phyloP scores from a whole-genome alignment of 2,329 filamentous ascomycete genomes.

The Claviceps africana region DNA sequence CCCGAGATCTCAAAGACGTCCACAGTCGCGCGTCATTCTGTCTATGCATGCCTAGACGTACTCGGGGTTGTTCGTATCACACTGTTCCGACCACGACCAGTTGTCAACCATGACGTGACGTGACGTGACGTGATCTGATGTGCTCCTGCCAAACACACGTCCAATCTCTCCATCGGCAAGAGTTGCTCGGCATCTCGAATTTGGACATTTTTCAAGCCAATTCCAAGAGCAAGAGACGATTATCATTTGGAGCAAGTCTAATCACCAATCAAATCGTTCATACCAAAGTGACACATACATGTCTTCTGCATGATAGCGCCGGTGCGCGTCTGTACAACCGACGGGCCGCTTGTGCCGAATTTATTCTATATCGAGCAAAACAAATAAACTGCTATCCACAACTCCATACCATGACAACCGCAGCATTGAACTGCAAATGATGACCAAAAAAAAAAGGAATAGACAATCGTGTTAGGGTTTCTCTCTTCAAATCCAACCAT shows the following conservation, averaged over 20 bases:
- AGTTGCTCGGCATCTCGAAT: background rate
- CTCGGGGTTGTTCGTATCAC: too few relatives aligned
- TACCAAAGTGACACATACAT: background rate
- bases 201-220: too few relatives aligned
- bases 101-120: background rate
- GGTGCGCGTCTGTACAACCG: background rate
- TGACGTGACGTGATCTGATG: background rate
- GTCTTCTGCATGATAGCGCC: background rate
- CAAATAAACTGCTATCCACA: background rate
- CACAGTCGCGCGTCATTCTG: too few relatives aligned
- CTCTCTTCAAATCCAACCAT: background rate
- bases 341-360: background rate
- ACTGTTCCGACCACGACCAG: too few relatives aligned
- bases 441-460: too few relatives aligned
- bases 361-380: background rate
- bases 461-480: background rate
- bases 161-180: background rate
- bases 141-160: background rate
- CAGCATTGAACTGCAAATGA: background rate
- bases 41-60: too few relatives aligned
- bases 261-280: too few relatives aligned
- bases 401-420: background rate
- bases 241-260: background rate
- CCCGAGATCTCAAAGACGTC: background rate
- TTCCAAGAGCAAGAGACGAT: background rate